These are phyloP conservation scores for Calonectria crousiana DNA, from an alignment of 2,329 filamentous ascomycete species.

Conservation along the genomic window DNA sequence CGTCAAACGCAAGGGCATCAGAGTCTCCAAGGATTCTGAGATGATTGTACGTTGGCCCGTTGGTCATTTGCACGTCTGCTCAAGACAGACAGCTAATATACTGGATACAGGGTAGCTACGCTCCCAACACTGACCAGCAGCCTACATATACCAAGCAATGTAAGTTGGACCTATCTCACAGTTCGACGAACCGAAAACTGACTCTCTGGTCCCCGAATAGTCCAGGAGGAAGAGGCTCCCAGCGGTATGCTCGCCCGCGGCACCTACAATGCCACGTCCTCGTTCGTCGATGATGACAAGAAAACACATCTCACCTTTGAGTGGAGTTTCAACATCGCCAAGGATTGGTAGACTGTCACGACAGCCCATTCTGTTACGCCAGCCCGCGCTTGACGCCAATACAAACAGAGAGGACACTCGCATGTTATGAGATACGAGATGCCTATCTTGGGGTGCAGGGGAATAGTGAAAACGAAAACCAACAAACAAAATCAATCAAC, in stretches of 20 bases:
- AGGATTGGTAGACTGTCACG: slow-evolving; percentile 81
- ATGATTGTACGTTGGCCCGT: slow-evolving; percentile 83
- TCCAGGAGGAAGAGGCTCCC: slow-evolving; percentile 92
- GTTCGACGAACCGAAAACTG: neutral
- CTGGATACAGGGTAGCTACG: slow-evolving; percentile 81
- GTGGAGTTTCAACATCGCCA: slow-evolving; percentile 96
- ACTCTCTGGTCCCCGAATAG: slow-evolving; percentile 56
- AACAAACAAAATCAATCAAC: slow-evolving; percentile 28
- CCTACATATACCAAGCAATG: slow-evolving; percentile 91
- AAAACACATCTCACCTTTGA: slow-evolving; percentile 91
- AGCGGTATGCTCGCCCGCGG: slow-evolving; percentile 91
- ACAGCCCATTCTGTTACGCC: neutral
- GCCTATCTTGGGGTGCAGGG: slow-evolving; percentile 39
- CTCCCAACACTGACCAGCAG: slow-evolving; percentile 91
- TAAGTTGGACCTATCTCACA: slow-evolving; percentile 61
- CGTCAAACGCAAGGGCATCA: slow-evolving; percentile 89
- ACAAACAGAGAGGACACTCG: slow-evolving; percentile 32
- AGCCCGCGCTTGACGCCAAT: neutral
- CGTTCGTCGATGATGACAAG: slow-evolving; percentile 96
- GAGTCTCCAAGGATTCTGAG: slow-evolving; percentile 92
- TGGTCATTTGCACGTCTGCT: neutral
- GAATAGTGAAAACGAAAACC: slow-evolving; percentile 7
- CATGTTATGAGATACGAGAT: slow-evolving; percentile 46
- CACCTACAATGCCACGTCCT: slow-evolving; percentile 89
- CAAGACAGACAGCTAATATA: slow-evolving; percentile 39